Evolutionary conservation across 2,329 filamentous ascomycete species (phyloP).

Genomic region (Blumeria hordei): DNA sequence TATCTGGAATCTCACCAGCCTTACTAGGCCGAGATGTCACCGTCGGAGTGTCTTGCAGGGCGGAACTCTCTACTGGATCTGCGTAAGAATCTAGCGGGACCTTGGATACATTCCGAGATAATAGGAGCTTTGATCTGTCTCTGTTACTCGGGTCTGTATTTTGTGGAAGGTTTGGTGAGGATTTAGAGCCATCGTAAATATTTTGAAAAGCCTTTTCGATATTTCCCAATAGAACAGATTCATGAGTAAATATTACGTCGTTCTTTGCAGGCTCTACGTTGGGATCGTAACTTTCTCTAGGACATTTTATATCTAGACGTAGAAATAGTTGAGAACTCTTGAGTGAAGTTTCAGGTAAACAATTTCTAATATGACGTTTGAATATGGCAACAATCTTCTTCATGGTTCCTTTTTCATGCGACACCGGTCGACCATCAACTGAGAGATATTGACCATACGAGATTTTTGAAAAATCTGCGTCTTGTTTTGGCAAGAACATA

Average conservation of each 20-base stretch:
- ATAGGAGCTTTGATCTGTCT: no score
- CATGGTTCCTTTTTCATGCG: conserved; percentile 25
- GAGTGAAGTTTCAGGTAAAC: conserved; percentile 8
- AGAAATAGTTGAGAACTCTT: conserved; percentile 31
- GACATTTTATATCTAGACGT: conserved; percentile 36
- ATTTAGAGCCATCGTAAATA: conserved; percentile 9
- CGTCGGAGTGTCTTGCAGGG: not conserved
- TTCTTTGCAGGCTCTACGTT: conserved; percentile 53
- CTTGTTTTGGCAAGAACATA: conserved; percentile 30
- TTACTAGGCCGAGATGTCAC: not conserved
- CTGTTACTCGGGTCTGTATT: no score
- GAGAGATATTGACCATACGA: conserved; percentile 36
- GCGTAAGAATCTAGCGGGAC: no score
- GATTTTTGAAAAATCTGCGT: conserved; percentile 21
- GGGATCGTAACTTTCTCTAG: conserved; percentile 38
- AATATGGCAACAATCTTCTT: conserved; percentile 33
- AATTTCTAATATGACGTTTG: conserved; percentile 22
- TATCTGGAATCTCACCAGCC: not conserved
- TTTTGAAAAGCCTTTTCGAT: conserved; percentile 12
- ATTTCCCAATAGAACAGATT: conserved; percentile 18
- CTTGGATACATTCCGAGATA: no score
- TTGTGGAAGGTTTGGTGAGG: no score
- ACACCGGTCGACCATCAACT: conserved; percentile 42
- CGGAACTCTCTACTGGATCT: not conserved
- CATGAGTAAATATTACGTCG: conserved; percentile 41